phyloP scores from a whole-genome alignment of 441 rosid species.

The Jatropha multifida region DNA sequence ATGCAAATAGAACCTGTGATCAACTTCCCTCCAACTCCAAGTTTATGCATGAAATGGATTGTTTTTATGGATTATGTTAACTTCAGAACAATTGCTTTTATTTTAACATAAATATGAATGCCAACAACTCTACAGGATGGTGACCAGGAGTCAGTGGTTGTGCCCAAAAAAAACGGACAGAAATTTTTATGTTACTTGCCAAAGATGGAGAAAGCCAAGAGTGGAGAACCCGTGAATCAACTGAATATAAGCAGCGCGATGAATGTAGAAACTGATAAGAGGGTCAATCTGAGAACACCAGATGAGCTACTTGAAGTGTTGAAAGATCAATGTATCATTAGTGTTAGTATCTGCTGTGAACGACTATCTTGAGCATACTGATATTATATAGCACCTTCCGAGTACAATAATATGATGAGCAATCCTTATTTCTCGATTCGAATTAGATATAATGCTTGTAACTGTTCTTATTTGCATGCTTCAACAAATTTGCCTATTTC shows the following conservation, averaged over 20 bases:
- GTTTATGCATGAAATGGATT: neutral
- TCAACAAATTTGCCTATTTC: neutral
- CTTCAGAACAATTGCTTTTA: neutral
- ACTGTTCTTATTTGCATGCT: neutral
- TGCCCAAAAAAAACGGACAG: constrained; percentile 65
- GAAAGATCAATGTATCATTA: constrained; percentile 54
- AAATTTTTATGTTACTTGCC: constrained; percentile 73
- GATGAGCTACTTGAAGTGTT: constrained; percentile 83
- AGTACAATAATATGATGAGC: neutral
- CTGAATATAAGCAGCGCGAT: constrained; percentile 57
- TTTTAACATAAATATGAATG: neutral
- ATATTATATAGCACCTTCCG: neutral
- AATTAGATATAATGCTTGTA: constrained; percentile 2
- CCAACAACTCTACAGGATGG: constrained; percentile 50
- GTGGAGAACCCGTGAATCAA: constrained; percentile 43
- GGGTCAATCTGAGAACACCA: constrained; percentile 71
- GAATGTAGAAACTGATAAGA: constrained; percentile 77
- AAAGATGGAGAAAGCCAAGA: constrained; percentile 62
- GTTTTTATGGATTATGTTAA: neutral
- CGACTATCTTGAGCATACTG: constrained; percentile 10
- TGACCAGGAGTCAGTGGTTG: constrained; percentile 68
- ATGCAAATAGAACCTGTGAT: neutral
- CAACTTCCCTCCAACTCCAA: neutral
- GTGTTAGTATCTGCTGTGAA: constrained; percentile 42
- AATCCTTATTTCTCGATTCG: constrained; percentile 4